Base-by-base conservation (phyloP, 805 yeast genomes). In the Nakazawaea anatomiae region DNA sequence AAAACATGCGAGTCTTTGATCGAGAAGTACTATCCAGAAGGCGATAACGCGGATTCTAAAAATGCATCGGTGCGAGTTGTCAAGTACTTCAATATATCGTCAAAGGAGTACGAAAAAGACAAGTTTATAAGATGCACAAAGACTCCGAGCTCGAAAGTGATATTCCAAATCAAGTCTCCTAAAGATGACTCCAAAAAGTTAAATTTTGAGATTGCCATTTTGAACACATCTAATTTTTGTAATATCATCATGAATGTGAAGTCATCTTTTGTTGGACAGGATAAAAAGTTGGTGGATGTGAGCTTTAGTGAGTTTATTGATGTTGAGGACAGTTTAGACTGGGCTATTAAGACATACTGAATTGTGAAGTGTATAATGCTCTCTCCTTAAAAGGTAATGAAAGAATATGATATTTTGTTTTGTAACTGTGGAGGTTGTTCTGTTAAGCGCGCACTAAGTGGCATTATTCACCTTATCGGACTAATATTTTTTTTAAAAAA, bases 261-360 rank as follows among this genome's bases (percentile, higher is more conserved):
- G 39, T 65, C 63, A 18, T 29, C 47, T 8, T 44, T 41, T 10
- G 45, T 34, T 10, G 54, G 54, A 7, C 64, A 64, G 14, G 73
- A 72, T 1, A 57, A 60, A 35, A 71, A 68, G 42, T 69, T 80
- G 5, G 61, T 80, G 44, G 75, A 72, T 54, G 71, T 76, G 6
- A 65, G 59, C 12, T 79, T 80, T 55, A 77, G 71, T 50, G 84
- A 80, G 48, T 64, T 77, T 38, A 61, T 70, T 42, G 85, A 78
- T 41, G 65, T 80, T 5, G 79, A 75, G 47, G 83, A 80, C 57
- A 79, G 85, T 57, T 59, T 82, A 42, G 72, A 71, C 44, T 82
- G 86, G 86, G 66, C 80, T 1, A 61, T 80, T 2, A 58, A 64
- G 35, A 30, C 47, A 5, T 46, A 46, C 14, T 41, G 32, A 35